Conservation (phyloP, 2,329 filamentous ascomycete genomes). For the Sporothrix pallida region DNA sequence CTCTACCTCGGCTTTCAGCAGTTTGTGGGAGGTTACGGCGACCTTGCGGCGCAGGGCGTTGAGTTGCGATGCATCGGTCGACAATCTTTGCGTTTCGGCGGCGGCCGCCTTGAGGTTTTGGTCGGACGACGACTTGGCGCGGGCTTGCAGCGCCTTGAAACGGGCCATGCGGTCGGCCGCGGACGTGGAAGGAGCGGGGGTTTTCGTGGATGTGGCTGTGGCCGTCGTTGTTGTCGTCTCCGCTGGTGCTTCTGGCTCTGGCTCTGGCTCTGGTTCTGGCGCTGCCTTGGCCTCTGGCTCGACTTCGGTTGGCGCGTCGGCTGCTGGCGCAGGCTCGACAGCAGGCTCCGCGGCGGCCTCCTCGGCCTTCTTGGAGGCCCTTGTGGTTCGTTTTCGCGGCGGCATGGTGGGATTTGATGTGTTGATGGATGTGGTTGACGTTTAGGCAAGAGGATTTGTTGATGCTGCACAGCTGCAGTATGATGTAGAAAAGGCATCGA, state of each 20-base stretch:
- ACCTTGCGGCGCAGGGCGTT: slow-evolving; percentile 82
- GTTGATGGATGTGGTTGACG: background rate
- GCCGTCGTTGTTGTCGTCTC: background rate
- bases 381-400: slow-evolving; percentile 27
- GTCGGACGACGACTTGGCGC: slow-evolving; percentile 73
- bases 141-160: slow-evolving; percentile 86
- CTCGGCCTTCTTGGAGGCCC: slow-evolving; percentile 34
- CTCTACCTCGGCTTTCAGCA: slow-evolving; percentile 89
- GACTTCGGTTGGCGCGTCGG: background rate
- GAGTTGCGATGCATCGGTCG: slow-evolving; percentile 77
- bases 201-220: background rate
- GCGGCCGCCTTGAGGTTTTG: slow-evolving; percentile 84
- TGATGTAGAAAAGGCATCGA: background rate
- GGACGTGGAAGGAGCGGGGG: background rate
- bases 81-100: slow-evolving; percentile 78
- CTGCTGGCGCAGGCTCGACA: background rate
- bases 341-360: background rate
- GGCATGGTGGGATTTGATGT: slow-evolving; percentile 26
- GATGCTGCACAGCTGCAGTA: background rate
- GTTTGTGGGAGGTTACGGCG: slow-evolving; percentile 87
- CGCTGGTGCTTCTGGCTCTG: background rate
- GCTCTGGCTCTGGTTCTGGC: background rate
- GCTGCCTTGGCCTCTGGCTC: background rate
- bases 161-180: slow-evolving; percentile 70
- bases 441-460: background rate